Percentiles rank a stretch among this genome's conserved stretches.
phyloP scores from a whole-genome alignment of 495 filamentous ascomycete genomes.

The Rostrohypoxylon terebratum region DNA sequence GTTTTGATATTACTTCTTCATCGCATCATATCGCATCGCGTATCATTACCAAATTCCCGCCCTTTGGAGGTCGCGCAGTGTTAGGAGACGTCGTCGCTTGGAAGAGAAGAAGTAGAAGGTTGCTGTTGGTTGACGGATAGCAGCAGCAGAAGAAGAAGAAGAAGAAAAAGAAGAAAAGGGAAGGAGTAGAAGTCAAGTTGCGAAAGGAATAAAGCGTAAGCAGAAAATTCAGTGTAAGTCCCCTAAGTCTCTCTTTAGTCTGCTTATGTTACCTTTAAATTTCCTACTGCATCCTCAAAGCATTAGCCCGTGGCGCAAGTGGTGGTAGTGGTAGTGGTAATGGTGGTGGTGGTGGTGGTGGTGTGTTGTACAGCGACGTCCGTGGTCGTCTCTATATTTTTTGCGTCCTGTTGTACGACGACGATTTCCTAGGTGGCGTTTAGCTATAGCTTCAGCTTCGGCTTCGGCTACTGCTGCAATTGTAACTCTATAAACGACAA shows the following conservation, averaged over 20 bases:
- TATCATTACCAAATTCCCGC: constrained; percentile 8
- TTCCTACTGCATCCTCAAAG: constrained; percentile 16
- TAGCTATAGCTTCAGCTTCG: not conserved
- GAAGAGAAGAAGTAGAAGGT: constrained; percentile 39
- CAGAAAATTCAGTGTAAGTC: constrained; percentile 20
- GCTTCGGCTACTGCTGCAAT: not conserved
- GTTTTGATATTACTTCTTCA: constrained; percentile 35
- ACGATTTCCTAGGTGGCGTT: constrained; percentile 15
- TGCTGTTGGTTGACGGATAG: constrained; percentile 41
- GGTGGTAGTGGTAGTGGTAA: constrained; percentile 37
- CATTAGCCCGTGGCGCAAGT: constrained; percentile 23
- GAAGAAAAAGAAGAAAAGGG: constrained; percentile 9
- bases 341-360: constrained; percentile 21
- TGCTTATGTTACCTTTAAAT: constrained; percentile 19
- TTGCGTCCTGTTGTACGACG: constrained; percentile 31
- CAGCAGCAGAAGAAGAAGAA: constrained; percentile 26
- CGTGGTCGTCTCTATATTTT: constrained; percentile 17
- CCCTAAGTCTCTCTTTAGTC: constrained; percentile 10
- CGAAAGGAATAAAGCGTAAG: constrained; percentile 22
- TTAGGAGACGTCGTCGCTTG: constrained; percentile 45
- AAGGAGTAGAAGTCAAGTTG: not conserved
- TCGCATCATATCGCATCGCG: constrained; percentile 38
- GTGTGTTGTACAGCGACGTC: constrained; percentile 46
- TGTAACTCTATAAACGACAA: constrained; percentile 6
- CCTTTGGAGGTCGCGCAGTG: constrained; percentile 43